These are phyloP conservation scores for Nemania sp. DNA, from an alignment of 2,329 filamentous ascomycete species.

Conservation along the genomic window DNA sequence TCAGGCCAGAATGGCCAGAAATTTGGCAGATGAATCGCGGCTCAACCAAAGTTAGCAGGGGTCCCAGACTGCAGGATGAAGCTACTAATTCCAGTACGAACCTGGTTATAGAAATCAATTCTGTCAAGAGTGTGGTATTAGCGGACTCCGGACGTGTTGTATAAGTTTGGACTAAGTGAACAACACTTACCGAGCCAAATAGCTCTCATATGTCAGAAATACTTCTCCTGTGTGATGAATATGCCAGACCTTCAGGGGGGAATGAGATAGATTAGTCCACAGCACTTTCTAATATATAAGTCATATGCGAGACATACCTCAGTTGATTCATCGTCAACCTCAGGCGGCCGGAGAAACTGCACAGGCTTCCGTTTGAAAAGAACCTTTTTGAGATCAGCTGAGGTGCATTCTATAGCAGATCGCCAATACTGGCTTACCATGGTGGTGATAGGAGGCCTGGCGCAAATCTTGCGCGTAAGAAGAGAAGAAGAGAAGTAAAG, in stretches of 20 bases:
- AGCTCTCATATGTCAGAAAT: constrained; percentile 86
- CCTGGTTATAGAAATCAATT: constrained; percentile 93
- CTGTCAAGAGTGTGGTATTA: constrained; percentile 47
- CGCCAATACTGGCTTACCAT: constrained; percentile 26
- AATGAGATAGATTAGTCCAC: constrained; percentile 24
- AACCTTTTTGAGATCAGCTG: constrained; percentile 61
- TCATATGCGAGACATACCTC: constrained; percentile 62
- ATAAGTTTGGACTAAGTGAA: neutral
- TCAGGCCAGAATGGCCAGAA: constrained; percentile 87
- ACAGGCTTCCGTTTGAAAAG: constrained; percentile 96
- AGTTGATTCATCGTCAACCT: constrained; percentile 76
- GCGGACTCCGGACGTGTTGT: neutral
- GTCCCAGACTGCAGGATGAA: neutral
- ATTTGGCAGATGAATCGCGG: constrained; percentile 94
- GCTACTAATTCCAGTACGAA: constrained; percentile 45
- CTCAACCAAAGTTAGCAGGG: constrained; percentile 46
- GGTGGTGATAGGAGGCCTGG: constrained; percentile 27
- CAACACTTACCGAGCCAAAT: constrained; percentile 72
- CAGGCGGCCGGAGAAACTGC: constrained; percentile 72
- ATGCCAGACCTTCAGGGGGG: constrained; percentile 81
- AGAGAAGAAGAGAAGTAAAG: constrained; percentile 35
- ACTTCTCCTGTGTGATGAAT: constrained; percentile 89
- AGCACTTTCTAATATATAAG: neutral
- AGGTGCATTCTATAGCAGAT: constrained; percentile 6
- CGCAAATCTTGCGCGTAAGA: constrained; percentile 18